Evolutionary conservation across 1,284 basidiomycete genomes (phyloP), one percentile per base, ranked within the genome.

Genomic region (Tilletia indica): DNA sequence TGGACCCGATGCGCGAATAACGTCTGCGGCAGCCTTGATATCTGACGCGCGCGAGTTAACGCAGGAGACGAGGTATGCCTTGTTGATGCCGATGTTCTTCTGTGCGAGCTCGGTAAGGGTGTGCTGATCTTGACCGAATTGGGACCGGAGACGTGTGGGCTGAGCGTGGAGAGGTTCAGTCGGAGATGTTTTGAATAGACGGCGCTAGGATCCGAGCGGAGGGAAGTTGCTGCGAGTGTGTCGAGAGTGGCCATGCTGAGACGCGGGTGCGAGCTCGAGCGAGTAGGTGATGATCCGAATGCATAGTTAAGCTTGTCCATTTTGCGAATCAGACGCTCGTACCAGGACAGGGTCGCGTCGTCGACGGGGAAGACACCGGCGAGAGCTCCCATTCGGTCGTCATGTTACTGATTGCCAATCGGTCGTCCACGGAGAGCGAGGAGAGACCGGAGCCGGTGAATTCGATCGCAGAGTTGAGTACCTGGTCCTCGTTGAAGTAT

Each of bases 371-470:
- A 99, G 14, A 97, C 90, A 56, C 96, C 96, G 6, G 90, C 94
- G 0, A 99, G 89, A 0, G 96, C 96, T 68, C 96, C 96, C 96
- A 99, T 85, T 99, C 96, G 19, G 97, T 99, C 3, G 96, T 98
- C 96, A 99, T 99, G 77, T 85, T 85, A 70, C 76, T 72, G 70
- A 99, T 98, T 0, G 96, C 96, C 69, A 99, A 87, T 47, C 96
- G 89, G 82, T 99, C 94, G 82, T 99, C 96, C 61, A 99, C 88
- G 0, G 89, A 87, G 58, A 99, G 87, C 45, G 90, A 88, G 34
- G 88, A 82, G n/a, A 98, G 88, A 25, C 96, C 97, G 47, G 92
- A 90, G n/a, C 96, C 96, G 1, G 91, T 91, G 85, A 99, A 99
- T 85, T 99, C 97, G 84, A 99, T 92, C 2, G 96, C 96, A n/a